phyloP scores from a whole-genome alignment of 257 asterid species.

The Solanum bulbocastanum region DNA sequence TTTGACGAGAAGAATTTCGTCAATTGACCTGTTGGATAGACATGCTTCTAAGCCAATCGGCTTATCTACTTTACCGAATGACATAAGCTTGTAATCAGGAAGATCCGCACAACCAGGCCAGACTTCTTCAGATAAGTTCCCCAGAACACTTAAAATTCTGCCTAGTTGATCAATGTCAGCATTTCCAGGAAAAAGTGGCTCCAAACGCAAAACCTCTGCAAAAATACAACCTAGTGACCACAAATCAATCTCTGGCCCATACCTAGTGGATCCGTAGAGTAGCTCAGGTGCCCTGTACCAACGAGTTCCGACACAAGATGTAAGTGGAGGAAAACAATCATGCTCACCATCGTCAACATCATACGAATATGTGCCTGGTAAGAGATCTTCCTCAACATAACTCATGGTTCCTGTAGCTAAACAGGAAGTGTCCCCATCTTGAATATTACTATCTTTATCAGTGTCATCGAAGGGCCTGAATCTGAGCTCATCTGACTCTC shows the following conservation, averaged over 20 bases:
- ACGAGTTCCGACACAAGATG: conserved; percentile 94
- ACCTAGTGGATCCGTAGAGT: conserved; percentile 77
- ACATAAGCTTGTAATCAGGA: conserved; percentile 75
- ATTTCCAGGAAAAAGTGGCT: conserved; percentile 76
- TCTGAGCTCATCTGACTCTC: conserved; percentile 21
- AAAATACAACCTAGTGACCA: conserved; percentile 97
- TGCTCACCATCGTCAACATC: conserved; percentile 51
- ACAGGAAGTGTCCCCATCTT: conserved; percentile 71
- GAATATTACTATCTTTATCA: conserved; percentile 52
- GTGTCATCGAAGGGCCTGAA: conserved; percentile 21
- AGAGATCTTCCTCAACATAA: conserved; percentile 65
- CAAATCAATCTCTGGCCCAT: conserved; percentile 78
- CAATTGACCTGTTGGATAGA: conserved; percentile 43
- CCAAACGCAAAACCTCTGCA: conserved; percentile 66
- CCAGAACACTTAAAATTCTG: conserved; percentile 52
- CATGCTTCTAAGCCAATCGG: conserved; percentile 60
- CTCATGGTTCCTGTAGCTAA: conserved; percentile 78
- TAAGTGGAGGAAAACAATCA: conserved; percentile 55
- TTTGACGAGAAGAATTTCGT: conserved; percentile 49
- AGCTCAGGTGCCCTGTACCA: conserved; percentile 97
- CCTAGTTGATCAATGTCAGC: conserved; percentile 90
- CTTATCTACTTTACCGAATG: conserved; percentile 61
- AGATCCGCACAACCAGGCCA: conserved; percentile 85
- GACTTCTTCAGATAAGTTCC: conserved; percentile 57
- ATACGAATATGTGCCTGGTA: conserved; percentile 31